Evolutionary conservation across 2,329 filamentous ascomycete genomes (phyloP).

Genomic region (Fusarium incarnatum): DNA sequence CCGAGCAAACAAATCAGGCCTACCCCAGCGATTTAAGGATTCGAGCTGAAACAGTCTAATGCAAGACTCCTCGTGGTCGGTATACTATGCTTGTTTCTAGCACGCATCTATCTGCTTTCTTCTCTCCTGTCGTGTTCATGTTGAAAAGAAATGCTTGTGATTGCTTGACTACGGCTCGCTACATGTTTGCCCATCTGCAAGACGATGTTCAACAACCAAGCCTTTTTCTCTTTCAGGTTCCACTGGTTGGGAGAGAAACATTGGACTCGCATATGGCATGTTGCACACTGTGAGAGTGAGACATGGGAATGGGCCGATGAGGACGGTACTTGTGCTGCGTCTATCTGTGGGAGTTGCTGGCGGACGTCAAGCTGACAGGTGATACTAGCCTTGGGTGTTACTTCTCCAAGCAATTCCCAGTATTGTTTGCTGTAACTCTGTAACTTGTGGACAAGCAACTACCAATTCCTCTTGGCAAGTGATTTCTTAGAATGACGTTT

Average conservation of each 20-base stretch:
- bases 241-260: not conserved
- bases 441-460: not conserved
- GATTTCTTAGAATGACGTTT: not conserved
- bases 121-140: constrained; percentile 3
- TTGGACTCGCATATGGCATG: constrained; percentile 23
- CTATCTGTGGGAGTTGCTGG: constrained; percentile 8
- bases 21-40: not conserved
- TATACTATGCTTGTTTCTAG: not conserved
- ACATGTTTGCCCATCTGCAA: constrained; percentile 26
- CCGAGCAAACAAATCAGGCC: not conserved
- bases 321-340: not conserved
- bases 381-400: constrained; percentile 3
- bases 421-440: not conserved
- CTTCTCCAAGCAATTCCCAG: not conserved
- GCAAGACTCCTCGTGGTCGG: not conserved
- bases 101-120: not conserved
- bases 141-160: not conserved
- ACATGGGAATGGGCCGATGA: constrained; percentile 28
- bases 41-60: constrained; percentile 22
- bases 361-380: constrained; percentile 25
- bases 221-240: too few relatives aligned
- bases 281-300: constrained; percentile 11
- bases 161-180: constrained; percentile 9
- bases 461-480: not conserved
- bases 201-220: not conserved